A percentile compares a stretch with the other conserved stretches of the same genome.
Conservation (phyloP, 768 basidiomycete genomes). For the Leccinum truebloodii region DNA sequence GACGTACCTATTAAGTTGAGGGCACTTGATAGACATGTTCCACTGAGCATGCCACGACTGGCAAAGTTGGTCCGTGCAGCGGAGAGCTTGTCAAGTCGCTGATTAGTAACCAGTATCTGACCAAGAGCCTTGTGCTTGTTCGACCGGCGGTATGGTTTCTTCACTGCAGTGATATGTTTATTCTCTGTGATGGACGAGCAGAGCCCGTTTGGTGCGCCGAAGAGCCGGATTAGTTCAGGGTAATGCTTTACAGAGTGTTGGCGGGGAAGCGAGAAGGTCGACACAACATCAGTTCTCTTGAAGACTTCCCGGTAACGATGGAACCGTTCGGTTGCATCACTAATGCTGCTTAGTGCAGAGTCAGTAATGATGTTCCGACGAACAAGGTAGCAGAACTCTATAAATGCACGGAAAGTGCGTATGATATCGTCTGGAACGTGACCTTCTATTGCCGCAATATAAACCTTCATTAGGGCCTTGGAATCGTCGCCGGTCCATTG, state of each 20-base stretch:
- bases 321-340: conserved; percentile 12
- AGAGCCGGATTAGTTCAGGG: conserved; percentile 22
- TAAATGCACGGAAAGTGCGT: background rate
- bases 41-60: no score
- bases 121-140: no score
- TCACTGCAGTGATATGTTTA: no score
- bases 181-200: conserved; percentile 12
- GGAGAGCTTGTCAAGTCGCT: no score
- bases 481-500: conserved; percentile 42
- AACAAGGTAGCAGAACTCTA: background rate
- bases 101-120: no score
- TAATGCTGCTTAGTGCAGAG: background rate
- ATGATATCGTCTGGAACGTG: conserved; percentile 22
- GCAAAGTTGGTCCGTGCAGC: no score
- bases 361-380: background rate
- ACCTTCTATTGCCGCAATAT: conserved; percentile 29
- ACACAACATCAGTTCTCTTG: conserved; percentile 8
- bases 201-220: conserved; percentile 37
- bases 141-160: no score
- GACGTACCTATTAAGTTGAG: no score
- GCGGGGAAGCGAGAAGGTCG: conserved; percentile 28
- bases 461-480: conserved; percentile 36
- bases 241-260: conserved; percentile 39
- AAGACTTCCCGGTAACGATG: conserved; percentile 27
- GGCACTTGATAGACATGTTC: no score